These are phyloP conservation scores for Hypoxylon sp. DNA, from an alignment of 2,329 filamentous ascomycete species.

Conservation along the genomic window DNA sequence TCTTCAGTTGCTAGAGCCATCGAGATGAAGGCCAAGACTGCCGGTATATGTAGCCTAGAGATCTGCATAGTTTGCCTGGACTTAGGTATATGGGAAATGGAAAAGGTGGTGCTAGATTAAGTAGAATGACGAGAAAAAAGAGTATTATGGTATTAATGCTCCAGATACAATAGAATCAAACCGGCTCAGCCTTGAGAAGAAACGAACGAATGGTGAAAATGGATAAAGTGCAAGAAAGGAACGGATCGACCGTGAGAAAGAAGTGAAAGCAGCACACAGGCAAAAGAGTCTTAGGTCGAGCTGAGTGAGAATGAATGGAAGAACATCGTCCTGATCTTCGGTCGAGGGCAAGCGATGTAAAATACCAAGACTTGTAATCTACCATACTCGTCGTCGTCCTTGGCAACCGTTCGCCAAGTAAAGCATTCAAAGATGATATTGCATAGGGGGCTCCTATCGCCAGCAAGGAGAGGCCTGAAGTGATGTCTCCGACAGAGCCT, in stretches of 20 bases:
- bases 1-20: slow-evolving; percentile 19
- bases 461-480: slow-evolving; percentile 18
- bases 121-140: slow-evolving; percentile 1
- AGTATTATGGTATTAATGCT: slow-evolving; percentile 9
- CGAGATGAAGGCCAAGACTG: slow-evolving; percentile 17
- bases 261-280: slow-evolving; percentile 20
- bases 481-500: slow-evolving; percentile 22
- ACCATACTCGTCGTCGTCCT: slow-evolving; percentile 14
- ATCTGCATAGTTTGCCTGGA: slow-evolving; percentile 17
- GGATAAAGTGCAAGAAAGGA: slow-evolving; percentile 21
- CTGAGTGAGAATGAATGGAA: slow-evolving; percentile 18
- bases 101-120: slow-evolving; percentile 6
- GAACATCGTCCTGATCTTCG: slow-evolving; percentile 27
- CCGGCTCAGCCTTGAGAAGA: slow-evolving; percentile 32
- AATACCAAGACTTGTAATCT: slow-evolving; percentile 31
- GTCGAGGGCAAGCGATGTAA: slow-evolving; percentile 19
- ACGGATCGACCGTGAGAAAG: slow-evolving; percentile 33
- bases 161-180: slow-evolving; percentile 21
- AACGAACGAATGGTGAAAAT: slow-evolving; percentile 28
- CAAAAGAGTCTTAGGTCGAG: slow-evolving; percentile 17
- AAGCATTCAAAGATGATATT: slow-evolving; percentile 21
- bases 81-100: neutral
- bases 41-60: slow-evolving; percentile 15
- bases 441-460: slow-evolving; percentile 18
- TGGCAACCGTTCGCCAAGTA: slow-evolving; percentile 9